phyloP scores from a whole-genome alignment of 192 early-diverging fungal species.

The Thamnidium elegans region DNA sequence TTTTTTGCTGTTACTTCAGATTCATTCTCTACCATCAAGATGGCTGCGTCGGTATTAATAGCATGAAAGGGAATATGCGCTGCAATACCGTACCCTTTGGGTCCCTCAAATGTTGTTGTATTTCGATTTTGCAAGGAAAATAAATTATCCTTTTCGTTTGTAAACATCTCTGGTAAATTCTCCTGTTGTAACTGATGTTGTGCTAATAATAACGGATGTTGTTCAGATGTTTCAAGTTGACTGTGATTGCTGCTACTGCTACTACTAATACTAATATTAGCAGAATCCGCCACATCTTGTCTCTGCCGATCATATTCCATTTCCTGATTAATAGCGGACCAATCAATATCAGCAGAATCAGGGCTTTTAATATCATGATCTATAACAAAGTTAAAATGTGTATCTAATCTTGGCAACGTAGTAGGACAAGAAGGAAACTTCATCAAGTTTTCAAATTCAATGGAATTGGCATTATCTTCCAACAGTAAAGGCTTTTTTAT shows the following conservation, averaged over 20 bases:
- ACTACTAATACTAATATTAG: background rate
- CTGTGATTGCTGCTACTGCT: background rate
- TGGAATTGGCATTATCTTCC: background rate
- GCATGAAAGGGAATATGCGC: too few relatives aligned
- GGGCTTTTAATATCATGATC: background rate
- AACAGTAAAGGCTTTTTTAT: too few relatives aligned
- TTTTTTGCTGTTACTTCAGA: background rate
- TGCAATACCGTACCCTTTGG: too few relatives aligned
- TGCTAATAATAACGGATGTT: too few relatives aligned
- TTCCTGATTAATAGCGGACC: background rate
- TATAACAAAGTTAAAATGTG: conserved; percentile 1
- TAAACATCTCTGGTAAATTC: too few relatives aligned
- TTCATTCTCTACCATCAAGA: background rate
- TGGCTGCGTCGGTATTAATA: too few relatives aligned
- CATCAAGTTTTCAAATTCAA: conserved; percentile 3
- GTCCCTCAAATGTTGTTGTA: too few relatives aligned
- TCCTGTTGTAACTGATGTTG: too few relatives aligned
- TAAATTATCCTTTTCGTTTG: background rate
- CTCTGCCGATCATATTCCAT: background rate
- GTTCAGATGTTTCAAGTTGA: too few relatives aligned
- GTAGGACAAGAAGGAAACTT: conserved; percentile 9
- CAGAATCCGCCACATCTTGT: background rate
- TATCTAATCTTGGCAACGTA: conserved; percentile 2
- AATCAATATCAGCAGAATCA: background rate
- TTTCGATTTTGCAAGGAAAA: too few relatives aligned